Percentiles rank a stretch among this genome's conserved stretches.
phyloP scores from a whole-genome alignment of 2,329 filamentous ascomycete genomes.

The Fonsecaea nubica region DNA sequence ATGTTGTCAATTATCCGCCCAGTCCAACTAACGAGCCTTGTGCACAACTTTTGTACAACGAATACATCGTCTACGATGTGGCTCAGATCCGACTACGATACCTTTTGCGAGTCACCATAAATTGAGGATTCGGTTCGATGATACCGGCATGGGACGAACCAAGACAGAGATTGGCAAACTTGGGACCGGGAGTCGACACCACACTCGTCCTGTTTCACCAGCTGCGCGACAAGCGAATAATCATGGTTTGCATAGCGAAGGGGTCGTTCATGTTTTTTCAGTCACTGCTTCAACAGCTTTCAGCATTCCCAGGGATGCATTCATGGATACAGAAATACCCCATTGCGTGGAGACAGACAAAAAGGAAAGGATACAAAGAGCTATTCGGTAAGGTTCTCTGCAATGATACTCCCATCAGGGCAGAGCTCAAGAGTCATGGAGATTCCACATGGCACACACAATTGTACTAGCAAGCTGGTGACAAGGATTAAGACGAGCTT shows the following conservation, averaged over 20 bases:
- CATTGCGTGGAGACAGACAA: neutral
- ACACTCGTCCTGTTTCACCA: neutral
- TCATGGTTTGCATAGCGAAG: neutral
- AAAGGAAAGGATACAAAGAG: neutral
- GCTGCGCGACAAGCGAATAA: neutral
- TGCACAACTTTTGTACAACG: conserved; percentile 46
- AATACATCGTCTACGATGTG: conserved; percentile 59
- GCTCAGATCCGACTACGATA: conserved; percentile 56
- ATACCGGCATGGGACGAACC: neutral
- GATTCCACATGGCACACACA: neutral
- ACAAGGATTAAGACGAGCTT: neutral
- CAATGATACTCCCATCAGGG: neutral
- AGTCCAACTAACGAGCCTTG: conserved; percentile 25
- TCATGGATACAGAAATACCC: neutral
- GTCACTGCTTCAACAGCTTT: neutral
- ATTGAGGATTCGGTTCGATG: conserved; percentile 11
- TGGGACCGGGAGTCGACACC: neutral
- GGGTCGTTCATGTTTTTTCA: neutral
- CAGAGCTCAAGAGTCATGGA: conserved; percentile 6
- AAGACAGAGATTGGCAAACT: neutral
- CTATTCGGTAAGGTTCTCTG: neutral
- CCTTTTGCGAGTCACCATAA: conserved; percentile 52
- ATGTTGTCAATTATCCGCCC: conserved; percentile 30
- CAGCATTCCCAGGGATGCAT: neutral
- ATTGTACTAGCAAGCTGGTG: neutral